Evolutionary conservation across 2,329 filamentous ascomycete genomes (phyloP), one percentile per base, ranked within the genome.

Genomic region (Neurospora crassa): DNA sequence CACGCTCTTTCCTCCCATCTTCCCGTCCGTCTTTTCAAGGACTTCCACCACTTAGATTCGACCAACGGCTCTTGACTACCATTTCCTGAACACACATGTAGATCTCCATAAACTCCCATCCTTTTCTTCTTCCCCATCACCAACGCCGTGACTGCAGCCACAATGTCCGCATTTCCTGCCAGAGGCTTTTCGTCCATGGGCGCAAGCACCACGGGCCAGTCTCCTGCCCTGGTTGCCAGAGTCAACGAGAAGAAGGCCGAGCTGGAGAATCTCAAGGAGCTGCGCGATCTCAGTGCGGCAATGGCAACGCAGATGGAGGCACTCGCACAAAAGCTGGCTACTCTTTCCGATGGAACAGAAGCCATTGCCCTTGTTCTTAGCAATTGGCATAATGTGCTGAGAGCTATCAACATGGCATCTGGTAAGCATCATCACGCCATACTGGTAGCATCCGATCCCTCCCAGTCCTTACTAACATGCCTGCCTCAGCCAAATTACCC

Each of bases 161-260:
- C 59, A 43, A 90, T 89, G 87, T 87, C 87, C 34, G 86, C 85
- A 24, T 87, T 86, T 76, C 84, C 85, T 69, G 85, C 85, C 70
- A 83, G 86, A 74, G 83, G 86, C 2, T 80, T 92, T 20, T 86
- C 90, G 3, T 88, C 89, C 83, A 34, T 83, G 80, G 73, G 81
- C 83, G 81, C 83, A 5, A 80, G 82, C 40, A 83, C 84, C 69
- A 79, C 81, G 5, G 86, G 88, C 68, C 90, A 92, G 79, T 92
- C 92, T 1, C 88, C 91, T 0, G 87, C 89, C 37, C 84, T 96
- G 18, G 82, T 92, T 69, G 88, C 91, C 67, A 90, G 92, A 74
- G 93, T 96, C 78, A 89, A 92, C 74, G 92, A 96, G 82, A 96
- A 96, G 84, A 93, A 92, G 80, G 89, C 90, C 70, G 93, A 96